These are phyloP conservation scores for Boletus rubescentipes DNA, from an alignment of 768 basidiomycete genomes.

Conservation along the genomic window DNA sequence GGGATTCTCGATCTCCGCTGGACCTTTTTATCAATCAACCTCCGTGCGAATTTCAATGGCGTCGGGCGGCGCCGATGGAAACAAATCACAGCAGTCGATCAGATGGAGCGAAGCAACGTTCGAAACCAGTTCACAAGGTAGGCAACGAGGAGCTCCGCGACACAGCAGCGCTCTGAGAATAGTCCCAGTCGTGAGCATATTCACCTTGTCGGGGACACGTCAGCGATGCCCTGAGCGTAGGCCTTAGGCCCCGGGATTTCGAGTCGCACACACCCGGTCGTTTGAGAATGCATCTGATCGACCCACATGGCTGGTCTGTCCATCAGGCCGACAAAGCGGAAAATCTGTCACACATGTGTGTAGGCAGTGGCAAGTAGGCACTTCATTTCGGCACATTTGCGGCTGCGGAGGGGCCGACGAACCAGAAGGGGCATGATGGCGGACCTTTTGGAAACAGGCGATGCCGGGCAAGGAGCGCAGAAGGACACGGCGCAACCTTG, in stretches of 20 bases:
- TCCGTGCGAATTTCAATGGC: conserved; percentile 28
- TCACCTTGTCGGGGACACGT: not conserved
- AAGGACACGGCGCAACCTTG: too few relatives aligned
- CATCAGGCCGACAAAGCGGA: not conserved
- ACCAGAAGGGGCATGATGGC: not conserved
- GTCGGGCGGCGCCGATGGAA: not conserved
- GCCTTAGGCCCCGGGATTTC: not conserved
- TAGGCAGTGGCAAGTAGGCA: not conserved
- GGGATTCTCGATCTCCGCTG: not conserved
- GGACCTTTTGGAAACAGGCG: too few relatives aligned
- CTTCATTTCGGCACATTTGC: conserved; percentile 1
- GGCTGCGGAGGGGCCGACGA: not conserved
- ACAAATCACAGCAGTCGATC: not conserved
- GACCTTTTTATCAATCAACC: conserved; percentile 21
- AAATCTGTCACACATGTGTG: not conserved
- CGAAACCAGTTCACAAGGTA: conserved; percentile 1
- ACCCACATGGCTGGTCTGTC: not conserved
- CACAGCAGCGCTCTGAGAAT: conserved; percentile 13
- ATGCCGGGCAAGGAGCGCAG: too few relatives aligned
- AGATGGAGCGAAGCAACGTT: conserved; percentile 13
- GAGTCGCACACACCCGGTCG: not conserved
- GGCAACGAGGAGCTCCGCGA: conserved; percentile 8
- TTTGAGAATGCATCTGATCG: not conserved
- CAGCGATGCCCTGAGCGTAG: not conserved
- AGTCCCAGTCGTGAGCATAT: not conserved